Evolutionary conservation across 805 yeast species (phyloP), one percentile per base, ranked within the genome.

Genomic region (Zygoascus flipseniorum): DNA sequence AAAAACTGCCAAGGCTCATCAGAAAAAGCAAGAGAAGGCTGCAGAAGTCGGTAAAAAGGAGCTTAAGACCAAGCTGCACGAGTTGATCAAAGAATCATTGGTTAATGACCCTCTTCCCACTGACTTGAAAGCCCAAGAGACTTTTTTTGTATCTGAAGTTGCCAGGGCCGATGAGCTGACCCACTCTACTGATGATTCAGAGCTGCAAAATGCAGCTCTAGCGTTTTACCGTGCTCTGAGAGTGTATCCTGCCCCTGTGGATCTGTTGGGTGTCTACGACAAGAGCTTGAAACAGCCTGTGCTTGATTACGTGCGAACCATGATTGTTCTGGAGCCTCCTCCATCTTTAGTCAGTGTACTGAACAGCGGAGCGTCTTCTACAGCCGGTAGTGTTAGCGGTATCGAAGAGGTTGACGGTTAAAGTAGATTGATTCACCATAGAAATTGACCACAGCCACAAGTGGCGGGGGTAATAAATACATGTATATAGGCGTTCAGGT

Each of bases 191-290:
- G 49, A 46, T 18, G 77, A 79, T 60, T 88, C 86, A 69, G 54
- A 57, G 48, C 56, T 59, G 52, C 71, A 85, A 58, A 88, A 85
- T 56, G 84, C 97, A 46, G 98, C 99, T 41, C 76, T 90, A 61
- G 79, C 84, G 60, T 93, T 89, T 78, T 93, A 93, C 80, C 86
- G 88, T 71, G 98, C 97, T 13, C 77, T 93, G 66, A 80, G 88
- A 43, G 90, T 89, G 50, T 92, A 90, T 71, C 98, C 99, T 57
- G 85, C 86, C 70, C 99, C 99, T 55, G 84, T 95, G 53, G 97
- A 89, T 64, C 81, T 93, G 62, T 77, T 93, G 67, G 85, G 85
- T 50, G 83, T 92, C 63, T 92, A 88, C 73, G 97, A 92, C 75
- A 86, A 86, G 75, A 79, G 90, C 51, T 82, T 92, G 59, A 90